Evolutionary conservation across 768 basidiomycete genomes (phyloP), one percentile per base, ranked within the genome.

Genomic region (Saitozyma podzolica): DNA sequence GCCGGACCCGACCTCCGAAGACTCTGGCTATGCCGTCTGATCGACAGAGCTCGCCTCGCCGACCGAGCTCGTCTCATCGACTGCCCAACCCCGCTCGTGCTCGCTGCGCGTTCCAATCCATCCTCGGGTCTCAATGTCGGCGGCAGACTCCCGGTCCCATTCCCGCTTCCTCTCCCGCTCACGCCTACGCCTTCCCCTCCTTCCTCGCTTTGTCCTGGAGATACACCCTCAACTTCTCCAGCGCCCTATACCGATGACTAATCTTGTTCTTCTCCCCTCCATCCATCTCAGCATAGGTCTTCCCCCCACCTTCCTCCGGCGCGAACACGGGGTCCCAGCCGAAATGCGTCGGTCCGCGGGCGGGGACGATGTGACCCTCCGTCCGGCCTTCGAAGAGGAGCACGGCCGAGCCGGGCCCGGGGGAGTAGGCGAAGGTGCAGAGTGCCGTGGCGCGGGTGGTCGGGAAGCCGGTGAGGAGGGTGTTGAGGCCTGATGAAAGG

Each of bases 301-400:
- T 83, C 8, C 87, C 87, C 17, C 84, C 87, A 9, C 85, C 88
- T 54, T 79, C 75, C 8, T 85, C 83, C 0, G 89, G 90, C 75
- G 92, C 85, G 73, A 95, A 96, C 9, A 89, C 80, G 0, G 92
- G 83, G 79, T 95, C 92, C 92, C 93, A 97, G 20, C 95, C 95
- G 74, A 97, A 97, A 11, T 84, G 80, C 39, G 83, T 81, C 0
- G 87, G 84, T 0, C 95, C 95, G 50, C 94, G 81, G 0, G 94
- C 84, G 29, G 87, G 86, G 3, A 99, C 95, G 64, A 98, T 93
- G n/a, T 79, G 84, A 2, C 95, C 95, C 29, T 91, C 86, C 0
- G 93, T 96, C 10, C 85, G 83, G 0, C 95, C 95, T 73, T 96
- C 94, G 60, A 90, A 90, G 9, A 90, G 78, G 53, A 93, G 81